These are phyloP conservation scores for Fusarium nanum DNA, from an alignment of 2,329 filamentous ascomycete species.

Conservation along the genomic window DNA sequence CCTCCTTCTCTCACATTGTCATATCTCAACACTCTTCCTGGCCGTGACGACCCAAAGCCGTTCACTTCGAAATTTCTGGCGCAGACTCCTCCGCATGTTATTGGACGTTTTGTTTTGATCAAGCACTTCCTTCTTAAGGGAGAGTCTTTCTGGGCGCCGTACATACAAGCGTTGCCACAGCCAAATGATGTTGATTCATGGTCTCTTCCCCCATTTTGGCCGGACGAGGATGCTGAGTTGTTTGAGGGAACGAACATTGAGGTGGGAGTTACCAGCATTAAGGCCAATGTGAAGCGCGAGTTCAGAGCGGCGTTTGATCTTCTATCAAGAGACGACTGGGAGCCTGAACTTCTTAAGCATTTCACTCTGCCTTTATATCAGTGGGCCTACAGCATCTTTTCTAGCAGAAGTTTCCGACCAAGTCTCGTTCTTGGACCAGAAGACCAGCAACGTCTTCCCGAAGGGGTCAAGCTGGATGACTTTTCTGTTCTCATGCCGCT, in stretches of 20 bases:
- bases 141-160: conserved; percentile 74
- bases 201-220: conserved; percentile 73
- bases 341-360: conserved; percentile 46
- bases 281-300: conserved; percentile 59
- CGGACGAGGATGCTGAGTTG: conserved; percentile 67
- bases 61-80: conserved; percentile 65
- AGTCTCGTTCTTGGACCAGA: conserved; percentile 63
- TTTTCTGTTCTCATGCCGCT: conserved; percentile 77
- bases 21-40: conserved; percentile 65
- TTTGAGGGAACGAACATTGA: conserved; percentile 66
- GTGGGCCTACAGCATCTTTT: conserved; percentile 74
- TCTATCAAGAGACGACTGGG: conserved; percentile 46
- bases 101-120: conserved; percentile 75
- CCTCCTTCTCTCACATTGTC: conserved; percentile 67
- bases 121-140: conserved; percentile 71
- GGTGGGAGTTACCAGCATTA: conserved; percentile 62
- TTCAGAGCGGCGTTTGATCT: conserved; percentile 57
- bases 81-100: conserved; percentile 65
- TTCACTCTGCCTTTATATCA: conserved; percentile 66
- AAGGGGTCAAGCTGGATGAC: conserved; percentile 59
- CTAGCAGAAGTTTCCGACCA: conserved; percentile 72
- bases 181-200: conserved; percentile 64
- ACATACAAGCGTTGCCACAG: conserved; percentile 73
- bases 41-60: conserved; percentile 19
- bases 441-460: conserved; percentile 45